Evolutionary conservation across 2,329 filamentous ascomycete species (phyloP).

Genomic region (Cyphellophora europaea): DNA sequence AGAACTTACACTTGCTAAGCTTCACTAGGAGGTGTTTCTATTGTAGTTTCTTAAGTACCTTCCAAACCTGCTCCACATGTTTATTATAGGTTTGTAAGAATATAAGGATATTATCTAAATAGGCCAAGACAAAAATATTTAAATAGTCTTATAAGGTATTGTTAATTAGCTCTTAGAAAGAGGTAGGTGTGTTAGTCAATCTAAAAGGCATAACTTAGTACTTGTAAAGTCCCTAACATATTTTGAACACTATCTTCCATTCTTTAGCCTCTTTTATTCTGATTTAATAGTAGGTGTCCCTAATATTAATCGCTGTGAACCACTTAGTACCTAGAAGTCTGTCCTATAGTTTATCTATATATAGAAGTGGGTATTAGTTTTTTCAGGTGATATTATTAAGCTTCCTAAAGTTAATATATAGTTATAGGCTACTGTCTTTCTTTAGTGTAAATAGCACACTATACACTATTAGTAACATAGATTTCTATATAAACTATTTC

Average conservation of each 20-base stretch:
- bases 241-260: slow-evolving; percentile 15
- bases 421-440: slow-evolving; percentile 18
- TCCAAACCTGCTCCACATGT: slow-evolving; percentile 9
- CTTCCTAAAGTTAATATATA: slow-evolving; percentile 27
- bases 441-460: slow-evolving; percentile 26
- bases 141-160: slow-evolving; percentile 13
- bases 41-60: slow-evolving; percentile 6
- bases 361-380: slow-evolving; percentile 22
- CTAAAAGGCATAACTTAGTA: slow-evolving; percentile 16
- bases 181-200: slow-evolving; percentile 13
- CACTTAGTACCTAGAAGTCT: slow-evolving; percentile 2
- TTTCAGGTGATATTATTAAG: slow-evolving; percentile 28
- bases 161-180: slow-evolving; percentile 23
- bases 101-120: slow-evolving; percentile 23
- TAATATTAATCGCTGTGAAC: slow-evolving; percentile 17
- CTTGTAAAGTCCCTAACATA: slow-evolving; percentile 12
- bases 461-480: slow-evolving; percentile 9
- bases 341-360: slow-evolving; percentile 17
- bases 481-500: slow-evolving; percentile 16
- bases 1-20: slow-evolving; percentile 13
- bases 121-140: slow-evolving; percentile 7
- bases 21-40: slow-evolving; percentile 5
- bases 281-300: slow-evolving; percentile 10
- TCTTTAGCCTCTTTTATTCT: slow-evolving; percentile 11
- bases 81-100: slow-evolving; percentile 13